These are phyloP conservation scores for Kwoniella pini DNA, from an alignment of 768 basidiomycete species.

Conservation along the genomic window DNA sequence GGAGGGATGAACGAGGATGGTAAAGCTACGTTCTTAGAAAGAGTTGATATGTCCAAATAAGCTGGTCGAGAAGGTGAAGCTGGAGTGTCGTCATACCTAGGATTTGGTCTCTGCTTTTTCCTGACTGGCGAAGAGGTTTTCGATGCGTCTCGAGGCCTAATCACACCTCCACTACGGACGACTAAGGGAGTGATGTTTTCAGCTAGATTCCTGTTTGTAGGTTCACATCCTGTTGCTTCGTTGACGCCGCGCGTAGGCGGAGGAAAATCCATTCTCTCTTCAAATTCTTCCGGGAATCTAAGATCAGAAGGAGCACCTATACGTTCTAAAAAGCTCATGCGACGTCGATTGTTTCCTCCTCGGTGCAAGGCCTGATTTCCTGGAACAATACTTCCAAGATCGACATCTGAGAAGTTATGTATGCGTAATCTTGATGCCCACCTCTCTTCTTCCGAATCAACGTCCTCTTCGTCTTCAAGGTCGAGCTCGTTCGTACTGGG, in stretches of 20 bases:
- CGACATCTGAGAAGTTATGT: constrained; percentile 6
- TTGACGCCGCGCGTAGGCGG: constrained; percentile 7
- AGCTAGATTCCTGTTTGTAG: constrained; percentile 7
- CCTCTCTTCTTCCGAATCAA: constrained; percentile 11
- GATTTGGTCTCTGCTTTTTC: background rate
- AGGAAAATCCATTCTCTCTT: constrained; percentile 10
- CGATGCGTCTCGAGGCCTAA: background rate
- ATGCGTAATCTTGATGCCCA: constrained; percentile 4
- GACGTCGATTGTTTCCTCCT: constrained; percentile 28
- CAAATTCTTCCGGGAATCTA: constrained; percentile 5
- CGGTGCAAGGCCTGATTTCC: constrained; percentile 10
- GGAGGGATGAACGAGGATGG: constrained; percentile 18
- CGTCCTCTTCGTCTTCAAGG: constrained; percentile 2
- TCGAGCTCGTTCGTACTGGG: background rate
- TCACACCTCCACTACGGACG: constrained; percentile 2
- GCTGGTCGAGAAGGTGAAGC: constrained; percentile 9
- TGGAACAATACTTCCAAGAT: constrained; percentile 13
- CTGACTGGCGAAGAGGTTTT: background rate
- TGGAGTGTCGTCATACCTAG: background rate
- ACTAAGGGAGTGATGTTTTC: background rate
- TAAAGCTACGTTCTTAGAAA: background rate
- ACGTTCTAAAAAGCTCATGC: constrained; percentile 20
- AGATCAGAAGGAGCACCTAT: constrained; percentile 8
- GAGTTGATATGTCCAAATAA: constrained; percentile 20
- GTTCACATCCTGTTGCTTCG: constrained; percentile 15